phyloP scores from a whole-genome alignment of 257 asterid genomes.

The Hygrophila difformis region DNA sequence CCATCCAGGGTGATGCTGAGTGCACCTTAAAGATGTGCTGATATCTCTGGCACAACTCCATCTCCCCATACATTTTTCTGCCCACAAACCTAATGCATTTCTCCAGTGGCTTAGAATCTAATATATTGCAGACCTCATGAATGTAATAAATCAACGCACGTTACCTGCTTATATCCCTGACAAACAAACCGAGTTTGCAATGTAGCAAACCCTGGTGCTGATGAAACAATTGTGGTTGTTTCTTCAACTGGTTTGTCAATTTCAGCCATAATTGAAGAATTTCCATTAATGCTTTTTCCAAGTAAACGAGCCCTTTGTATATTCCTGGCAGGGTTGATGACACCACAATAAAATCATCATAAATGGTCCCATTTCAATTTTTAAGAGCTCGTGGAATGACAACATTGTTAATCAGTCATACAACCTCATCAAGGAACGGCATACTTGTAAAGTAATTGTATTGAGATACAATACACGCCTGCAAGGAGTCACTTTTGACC shows the following conservation, averaged over 20 bases:
- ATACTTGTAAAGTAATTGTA: neutral
- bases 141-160: too few relatives aligned
- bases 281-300: slow-evolving; percentile 23
- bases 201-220: slow-evolving; percentile 32
- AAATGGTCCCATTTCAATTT: too few relatives aligned
- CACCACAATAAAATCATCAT: too few relatives aligned
- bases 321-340: too few relatives aligned
- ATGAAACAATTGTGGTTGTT: slow-evolving; percentile 20
- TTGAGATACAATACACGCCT: neutral
- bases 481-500: neutral
- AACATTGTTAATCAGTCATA: too few relatives aligned
- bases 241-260: slow-evolving; percentile 30
- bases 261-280: slow-evolving; percentile 20
- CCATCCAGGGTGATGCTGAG: slow-evolving; percentile 66
- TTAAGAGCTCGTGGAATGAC: neutral
- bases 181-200: slow-evolving; percentile 70
- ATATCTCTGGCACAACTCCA: slow-evolving; percentile 81
- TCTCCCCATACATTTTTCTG: slow-evolving; percentile 91
- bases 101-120: too few relatives aligned
- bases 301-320: slow-evolving; percentile 70
- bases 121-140: too few relatives aligned
- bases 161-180: slow-evolving; percentile 97
- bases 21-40: slow-evolving; percentile 93
- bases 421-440: too few relatives aligned
- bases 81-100: slow-evolving; percentile 70